Conservation (phyloP, 208 protist species). For the Wallacemonas sp. region DNA sequence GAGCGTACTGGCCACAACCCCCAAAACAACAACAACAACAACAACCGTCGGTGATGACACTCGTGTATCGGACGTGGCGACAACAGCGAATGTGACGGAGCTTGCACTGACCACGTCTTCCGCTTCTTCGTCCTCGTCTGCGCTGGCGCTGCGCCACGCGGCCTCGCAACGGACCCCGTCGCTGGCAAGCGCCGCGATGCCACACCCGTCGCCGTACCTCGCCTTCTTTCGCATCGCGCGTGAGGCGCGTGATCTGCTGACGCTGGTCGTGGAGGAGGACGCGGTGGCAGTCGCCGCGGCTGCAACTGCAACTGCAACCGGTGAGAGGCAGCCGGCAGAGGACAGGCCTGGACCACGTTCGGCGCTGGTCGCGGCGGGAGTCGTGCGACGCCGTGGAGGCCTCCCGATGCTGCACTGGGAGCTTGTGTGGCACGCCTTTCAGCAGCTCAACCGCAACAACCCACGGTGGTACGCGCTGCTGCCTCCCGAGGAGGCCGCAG, state of each 20-base stretch:
- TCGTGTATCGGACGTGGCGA: too few species aligned
- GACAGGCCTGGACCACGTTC: background rate
- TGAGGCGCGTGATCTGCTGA: slow-evolving; percentile 65
- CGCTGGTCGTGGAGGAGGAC: slow-evolving; percentile 20
- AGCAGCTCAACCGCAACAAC: slow-evolving; percentile 76
- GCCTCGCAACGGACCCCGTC: background rate
- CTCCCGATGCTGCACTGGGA: slow-evolving; percentile 87
- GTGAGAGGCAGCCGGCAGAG: background rate
- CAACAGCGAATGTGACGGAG: too few species aligned
- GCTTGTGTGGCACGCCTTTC: slow-evolving; percentile 75
- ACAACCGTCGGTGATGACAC: too few species aligned
- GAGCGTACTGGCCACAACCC: background rate
- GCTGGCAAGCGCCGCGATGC: slow-evolving; percentile 22
- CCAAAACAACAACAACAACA: background rate
- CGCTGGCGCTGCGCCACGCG: background rate
- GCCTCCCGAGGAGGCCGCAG: slow-evolving; percentile 51
- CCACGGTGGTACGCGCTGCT: slow-evolving; percentile 55
- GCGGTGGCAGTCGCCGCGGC: background rate
- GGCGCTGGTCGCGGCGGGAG: background rate
- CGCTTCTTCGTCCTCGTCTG: slow-evolving; percentile 1
- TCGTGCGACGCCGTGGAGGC: slow-evolving; percentile 9
- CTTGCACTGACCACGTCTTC: too few species aligned
- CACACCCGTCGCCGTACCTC: slow-evolving; percentile 72
- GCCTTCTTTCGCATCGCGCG: slow-evolving; percentile 77
- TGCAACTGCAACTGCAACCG: background rate